A percentile compares a stretch with the other conserved stretches of the same genome.
These are phyloP conservation scores for Strobilomyces confusus DNA, from an alignment of 768 basidiomycete species.

Conservation along the genomic window DNA sequence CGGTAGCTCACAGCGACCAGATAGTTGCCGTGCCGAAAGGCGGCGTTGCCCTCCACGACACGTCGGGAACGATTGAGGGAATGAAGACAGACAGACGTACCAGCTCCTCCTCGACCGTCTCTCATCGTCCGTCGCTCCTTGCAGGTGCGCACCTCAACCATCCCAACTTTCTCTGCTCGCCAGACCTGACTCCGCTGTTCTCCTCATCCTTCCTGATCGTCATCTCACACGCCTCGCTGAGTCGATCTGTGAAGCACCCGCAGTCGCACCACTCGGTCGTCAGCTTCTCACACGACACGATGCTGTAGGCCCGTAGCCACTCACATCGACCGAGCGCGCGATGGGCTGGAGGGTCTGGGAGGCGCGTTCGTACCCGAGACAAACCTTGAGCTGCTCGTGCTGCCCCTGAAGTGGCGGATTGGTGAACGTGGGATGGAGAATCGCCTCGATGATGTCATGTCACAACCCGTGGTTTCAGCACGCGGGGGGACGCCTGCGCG, in stretches of 20 bases:
- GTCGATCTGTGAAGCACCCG: constrained; percentile 74
- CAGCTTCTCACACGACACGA: constrained; percentile 65
- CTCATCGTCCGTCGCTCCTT: constrained; percentile 68
- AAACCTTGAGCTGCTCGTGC: constrained; percentile 57
- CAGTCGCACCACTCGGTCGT: constrained; percentile 78
- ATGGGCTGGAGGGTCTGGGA: constrained; percentile 68
- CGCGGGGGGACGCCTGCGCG: too few relatives aligned
- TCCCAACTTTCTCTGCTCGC: constrained; percentile 78
- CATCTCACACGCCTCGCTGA: constrained; percentile 72
- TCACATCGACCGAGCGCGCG: constrained; percentile 66
- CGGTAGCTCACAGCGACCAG: constrained; percentile 55
- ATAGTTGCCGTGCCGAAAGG: constrained; percentile 63
- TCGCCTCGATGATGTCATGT: constrained; percentile 55
- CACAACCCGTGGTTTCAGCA: too few relatives aligned
- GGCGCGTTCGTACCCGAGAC: constrained; percentile 60
- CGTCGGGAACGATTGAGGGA: constrained; percentile 1
- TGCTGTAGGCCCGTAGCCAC: constrained; percentile 71
- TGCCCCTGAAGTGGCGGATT: constrained; percentile 64
- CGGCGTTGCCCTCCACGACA: constrained; percentile 54
- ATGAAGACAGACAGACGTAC: constrained; percentile 35
- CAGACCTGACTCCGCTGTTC: constrained; percentile 51
- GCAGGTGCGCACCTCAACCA: constrained; percentile 47
- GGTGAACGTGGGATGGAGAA: constrained; percentile 52
- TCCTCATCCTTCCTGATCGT: constrained; percentile 69
- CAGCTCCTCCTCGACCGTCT: constrained; percentile 66